Evolutionary conservation across 495 filamentous ascomycete genomes (phyloP).

Genomic region (Physcia stellaris): DNA sequence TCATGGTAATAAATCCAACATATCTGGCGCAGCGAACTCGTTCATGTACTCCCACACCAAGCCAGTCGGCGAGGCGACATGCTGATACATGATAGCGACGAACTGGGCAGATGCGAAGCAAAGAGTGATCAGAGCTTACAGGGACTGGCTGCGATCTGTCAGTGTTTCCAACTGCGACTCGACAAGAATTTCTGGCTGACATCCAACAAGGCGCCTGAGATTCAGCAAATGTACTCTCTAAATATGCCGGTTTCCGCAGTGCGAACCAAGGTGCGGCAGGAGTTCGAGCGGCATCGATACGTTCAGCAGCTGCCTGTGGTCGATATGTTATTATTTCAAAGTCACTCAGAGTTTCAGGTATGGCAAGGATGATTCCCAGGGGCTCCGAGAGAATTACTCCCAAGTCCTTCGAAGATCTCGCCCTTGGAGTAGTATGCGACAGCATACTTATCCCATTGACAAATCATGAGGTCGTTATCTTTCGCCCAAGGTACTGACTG

Average conservation of each 20-base stretch:
- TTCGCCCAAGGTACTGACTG: no score
- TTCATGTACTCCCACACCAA: conserved; percentile 53
- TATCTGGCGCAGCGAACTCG: conserved; percentile 82
- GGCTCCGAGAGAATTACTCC: no score
- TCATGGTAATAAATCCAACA: conserved; percentile 86
- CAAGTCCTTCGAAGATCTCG: no score
- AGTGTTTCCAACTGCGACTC: conserved; percentile 25
- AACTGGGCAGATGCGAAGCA: conserved; percentile 76
- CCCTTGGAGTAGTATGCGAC: no score
- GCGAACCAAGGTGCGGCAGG: conserved; percentile 88
- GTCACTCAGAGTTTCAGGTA: conserved; percentile 81
- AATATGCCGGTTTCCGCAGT: conserved; percentile 76
- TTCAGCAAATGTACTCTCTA: conserved; percentile 90
- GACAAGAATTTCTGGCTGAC: not conserved
- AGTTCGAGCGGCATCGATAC: conserved; percentile 92
- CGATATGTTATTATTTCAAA: conserved; percentile 78
- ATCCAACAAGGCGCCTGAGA: conserved; percentile 68
- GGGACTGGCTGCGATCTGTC: conserved; percentile 90
- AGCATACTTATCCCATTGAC: no score
- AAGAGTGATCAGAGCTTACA: conserved; percentile 73
- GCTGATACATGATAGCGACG: conserved; percentile 42
- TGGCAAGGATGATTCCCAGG: no score
- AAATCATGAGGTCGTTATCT: no score
- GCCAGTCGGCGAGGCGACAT: not conserved
- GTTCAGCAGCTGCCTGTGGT: conserved; percentile 77